phyloP scores from a whole-genome alignment of 139 green algal genomes.

The Chlamydomonas sphaeroides region DNA sequence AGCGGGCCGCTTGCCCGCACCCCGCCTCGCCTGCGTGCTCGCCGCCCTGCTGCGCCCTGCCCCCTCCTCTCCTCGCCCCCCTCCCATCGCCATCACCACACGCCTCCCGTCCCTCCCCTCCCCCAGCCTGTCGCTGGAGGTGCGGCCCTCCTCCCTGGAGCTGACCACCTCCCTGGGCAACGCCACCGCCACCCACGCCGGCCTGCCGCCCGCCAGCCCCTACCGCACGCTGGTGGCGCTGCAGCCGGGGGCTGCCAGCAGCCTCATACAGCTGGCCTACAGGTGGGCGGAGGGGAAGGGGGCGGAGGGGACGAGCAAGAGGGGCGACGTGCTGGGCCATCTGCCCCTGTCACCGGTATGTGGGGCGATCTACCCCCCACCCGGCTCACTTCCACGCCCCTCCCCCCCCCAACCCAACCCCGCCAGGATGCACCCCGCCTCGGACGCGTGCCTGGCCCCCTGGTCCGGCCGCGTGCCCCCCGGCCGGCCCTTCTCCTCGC shows the following conservation, averaged over 20 bases:
- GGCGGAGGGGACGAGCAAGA: no score
- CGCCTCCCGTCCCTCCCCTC: constrained; percentile 6
- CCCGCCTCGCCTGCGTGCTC: constrained; percentile 49
- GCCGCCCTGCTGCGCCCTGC: no score
- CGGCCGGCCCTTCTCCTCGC: constrained; percentile 68
- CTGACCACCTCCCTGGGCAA: constrained; percentile 79
- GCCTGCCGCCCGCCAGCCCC: constrained; percentile 63
- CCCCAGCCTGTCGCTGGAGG: constrained; percentile 45
- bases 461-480: constrained; percentile 58
- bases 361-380: no score
- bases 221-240: constrained; percentile 74
- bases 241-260: constrained; percentile 56
- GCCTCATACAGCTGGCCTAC: constrained; percentile 80
- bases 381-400: no score
- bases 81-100: no score
- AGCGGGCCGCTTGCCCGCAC: constrained; percentile 53
- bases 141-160: constrained; percentile 50
- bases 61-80: no score
- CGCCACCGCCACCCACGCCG: constrained; percentile 64
- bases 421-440: constrained; percentile 54
- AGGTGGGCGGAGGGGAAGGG: no score
- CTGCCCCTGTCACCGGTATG: no score
- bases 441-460: constrained; percentile 43
- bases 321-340: no score
- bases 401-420: no score